Base-by-base conservation (phyloP, 2,329 filamentous ascomycete species). In the Botrytis fragariae region DNA sequence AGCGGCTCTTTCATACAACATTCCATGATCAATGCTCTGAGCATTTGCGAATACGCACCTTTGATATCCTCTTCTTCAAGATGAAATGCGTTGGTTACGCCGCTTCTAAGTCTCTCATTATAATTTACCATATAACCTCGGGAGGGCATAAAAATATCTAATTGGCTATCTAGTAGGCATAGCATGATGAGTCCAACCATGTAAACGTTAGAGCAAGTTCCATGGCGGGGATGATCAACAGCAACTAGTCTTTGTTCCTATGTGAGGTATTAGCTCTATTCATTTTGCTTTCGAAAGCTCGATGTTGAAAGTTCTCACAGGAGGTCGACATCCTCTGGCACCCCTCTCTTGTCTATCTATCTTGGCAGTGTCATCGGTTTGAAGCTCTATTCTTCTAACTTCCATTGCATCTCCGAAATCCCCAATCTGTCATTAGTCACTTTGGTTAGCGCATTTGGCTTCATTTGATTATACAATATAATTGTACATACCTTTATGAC, bases 1-100 rank as follows among this genome's bases (percentile, higher is more conserved):
- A 63, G 39, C 7, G 61, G 61, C 16, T 63, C 61, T 42, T 44
- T 63, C 61, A 63, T 44, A 61, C 59, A 61, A 25, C 59, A 61
- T 61, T 61, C 32, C 32, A 61, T 61, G 16, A 61, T 61, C 59
- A 61, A 25, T 25, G 20, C 32, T 35, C 59, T 32, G 20, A 61
- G 59, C 32, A 35, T 37, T 3, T 61, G 32, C 18, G 59, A 37
- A 22, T 61, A 61, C 10, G 59, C 59, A 61, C 37, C 6, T 61
- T 32, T 32, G 10, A 35, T 35, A 22, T 61, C 59, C 20, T 37
- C 1, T 12, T 61, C 20, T 12, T 61, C 18, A 25, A 61, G 59
- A 61, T 22, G 1, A 22, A 2, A 22, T 5, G 29, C 59, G 3
- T 12, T 37, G 7, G 4, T 61, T 61, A 37, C 20, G 4, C 59